A percentile compares a stretch with the other conserved stretches of the same genome.
Conservation (phyloP, 352 stramenopile genomes). For the Paralagenidium karlingii region DNA sequence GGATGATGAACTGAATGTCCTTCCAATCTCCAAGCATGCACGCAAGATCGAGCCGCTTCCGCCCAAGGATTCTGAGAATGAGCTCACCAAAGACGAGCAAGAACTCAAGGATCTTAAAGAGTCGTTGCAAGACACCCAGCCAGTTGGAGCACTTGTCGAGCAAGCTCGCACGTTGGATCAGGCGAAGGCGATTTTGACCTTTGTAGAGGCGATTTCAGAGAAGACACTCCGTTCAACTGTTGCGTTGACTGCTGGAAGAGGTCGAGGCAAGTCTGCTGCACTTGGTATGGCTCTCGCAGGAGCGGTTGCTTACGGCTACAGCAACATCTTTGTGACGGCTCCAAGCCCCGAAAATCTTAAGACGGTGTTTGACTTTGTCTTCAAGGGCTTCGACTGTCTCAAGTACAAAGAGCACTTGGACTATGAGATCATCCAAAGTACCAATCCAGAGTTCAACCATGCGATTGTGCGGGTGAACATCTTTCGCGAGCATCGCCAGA, state of each 20-base stretch:
- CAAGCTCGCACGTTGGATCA: conserved; percentile 93
- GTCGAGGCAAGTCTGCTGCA: conserved; percentile 95
- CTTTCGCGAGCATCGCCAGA: conserved; percentile 94
- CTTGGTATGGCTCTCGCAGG: conserved; percentile 87
- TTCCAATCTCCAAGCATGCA: conserved; percentile 92
- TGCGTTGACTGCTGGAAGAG: conserved; percentile 87
- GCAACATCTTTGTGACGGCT: conserved; percentile 96
- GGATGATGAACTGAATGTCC: conserved; percentile 99
- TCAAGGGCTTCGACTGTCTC: conserved; percentile 89
- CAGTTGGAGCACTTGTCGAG: conserved; percentile 91
- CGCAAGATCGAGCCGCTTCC: conserved; percentile 80
- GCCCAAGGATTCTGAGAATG: conserved; percentile 32
- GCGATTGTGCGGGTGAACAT: conserved; percentile 95
- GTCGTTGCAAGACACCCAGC: conserved; percentile 91
- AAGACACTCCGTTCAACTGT: conserved; percentile 92
- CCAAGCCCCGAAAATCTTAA: conserved; percentile 97
- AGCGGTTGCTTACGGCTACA: conserved; percentile 86
- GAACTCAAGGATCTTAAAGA: conserved; percentile 92
- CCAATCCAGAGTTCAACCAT: conserved; percentile 74
- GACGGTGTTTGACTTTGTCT: conserved; percentile 98
- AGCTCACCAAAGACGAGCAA: conserved; percentile 59
- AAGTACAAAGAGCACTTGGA: conserved; percentile 97
- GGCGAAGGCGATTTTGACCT: conserved; percentile 93
- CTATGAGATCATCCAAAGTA: conserved; percentile 90
- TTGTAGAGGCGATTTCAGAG: conserved; percentile 96